Evolutionary conservation across 148 eudicot species (phyloP).

Genomic region (Spergularia marina): DNA sequence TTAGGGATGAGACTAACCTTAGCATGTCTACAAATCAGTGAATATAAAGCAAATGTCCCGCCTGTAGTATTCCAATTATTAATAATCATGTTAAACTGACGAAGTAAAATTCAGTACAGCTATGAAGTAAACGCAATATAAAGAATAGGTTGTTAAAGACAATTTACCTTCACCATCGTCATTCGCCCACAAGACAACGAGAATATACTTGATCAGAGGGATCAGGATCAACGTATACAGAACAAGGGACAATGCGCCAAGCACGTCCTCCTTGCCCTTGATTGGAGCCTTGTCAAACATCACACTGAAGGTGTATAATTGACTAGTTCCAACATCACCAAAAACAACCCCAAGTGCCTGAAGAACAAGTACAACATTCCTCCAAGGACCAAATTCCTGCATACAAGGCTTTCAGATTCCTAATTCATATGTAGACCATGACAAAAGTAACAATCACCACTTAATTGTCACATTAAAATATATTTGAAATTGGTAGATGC

Average conservation of each 20-base stretch:
- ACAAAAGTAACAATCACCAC: neutral
- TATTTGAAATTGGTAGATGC: neutral
- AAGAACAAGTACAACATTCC: slow-evolving; percentile 55
- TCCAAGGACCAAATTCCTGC: slow-evolving; percentile 79
- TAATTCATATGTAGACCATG: neutral
- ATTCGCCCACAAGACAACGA: slow-evolving; percentile 95
- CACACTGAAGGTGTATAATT: slow-evolving; percentile 88
- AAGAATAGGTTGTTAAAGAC: slow-evolving; percentile 14
- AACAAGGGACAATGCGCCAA: slow-evolving; percentile 92
- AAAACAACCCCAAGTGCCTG: slow-evolving; percentile 95
- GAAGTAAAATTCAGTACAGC: slow-evolving; percentile 9
- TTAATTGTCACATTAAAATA: neutral
- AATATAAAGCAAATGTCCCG: slow-evolving; percentile 96
- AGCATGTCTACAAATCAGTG: slow-evolving; percentile 94
- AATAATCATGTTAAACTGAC: slow-evolving; percentile 10
- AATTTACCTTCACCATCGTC: slow-evolving; percentile 94
- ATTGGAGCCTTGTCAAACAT: slow-evolving; percentile 95
- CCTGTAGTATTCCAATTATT: slow-evolving; percentile 51
- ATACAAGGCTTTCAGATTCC: slow-evolving; percentile 26
- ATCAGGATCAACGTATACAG: slow-evolving; percentile 79
- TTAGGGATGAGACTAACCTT: slow-evolving; percentile 93
- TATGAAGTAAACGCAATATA: slow-evolving; percentile 1
- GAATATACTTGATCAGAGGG: slow-evolving; percentile 74
- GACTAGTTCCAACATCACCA: slow-evolving; percentile 99
- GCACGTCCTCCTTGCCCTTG: slow-evolving; percentile 76